A percentile compares a stretch with the other conserved stretches of the same genome.
Evolutionary conservation across 768 basidiomycete species (phyloP).

Genomic region (Lentinus brumalis): DNA sequence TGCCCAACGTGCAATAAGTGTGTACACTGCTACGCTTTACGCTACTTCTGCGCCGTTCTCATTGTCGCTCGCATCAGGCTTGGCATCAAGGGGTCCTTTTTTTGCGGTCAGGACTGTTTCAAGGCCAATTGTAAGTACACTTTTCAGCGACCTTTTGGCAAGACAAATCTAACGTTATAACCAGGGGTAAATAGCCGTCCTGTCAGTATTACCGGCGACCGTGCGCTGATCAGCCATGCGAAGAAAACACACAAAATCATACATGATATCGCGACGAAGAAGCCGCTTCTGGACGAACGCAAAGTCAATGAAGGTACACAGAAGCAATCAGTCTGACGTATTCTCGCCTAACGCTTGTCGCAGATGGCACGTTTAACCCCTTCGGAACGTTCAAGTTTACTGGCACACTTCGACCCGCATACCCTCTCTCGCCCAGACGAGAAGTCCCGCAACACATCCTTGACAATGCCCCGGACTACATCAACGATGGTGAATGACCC

Average conservation of each 20-base stretch:
- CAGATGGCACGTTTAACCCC: slow-evolving; percentile 80
- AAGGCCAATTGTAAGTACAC: slow-evolving; percentile 81
- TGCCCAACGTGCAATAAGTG: slow-evolving; percentile 95
- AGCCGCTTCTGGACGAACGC: slow-evolving; percentile 29
- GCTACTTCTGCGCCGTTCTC: slow-evolving; percentile 13
- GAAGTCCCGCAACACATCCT: slow-evolving; percentile 81
- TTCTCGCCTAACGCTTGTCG: neutral
- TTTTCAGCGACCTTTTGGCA: neutral
- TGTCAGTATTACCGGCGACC: slow-evolving; percentile 2
- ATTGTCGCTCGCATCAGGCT: slow-evolving; percentile 47
- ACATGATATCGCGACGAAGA: slow-evolving; percentile 58
- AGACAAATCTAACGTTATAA: neutral
- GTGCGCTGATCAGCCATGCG: neutral
- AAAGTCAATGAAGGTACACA: slow-evolving; percentile 29
- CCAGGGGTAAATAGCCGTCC: slow-evolving; percentile 16
- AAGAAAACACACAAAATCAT: slow-evolving; percentile 84
- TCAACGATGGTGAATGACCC: slow-evolving; percentile 61
- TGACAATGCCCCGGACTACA: slow-evolving; percentile 76
- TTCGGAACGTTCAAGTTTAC: slow-evolving; percentile 79
- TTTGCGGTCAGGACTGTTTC: slow-evolving; percentile 96
- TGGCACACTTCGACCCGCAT: slow-evolving; percentile 76
- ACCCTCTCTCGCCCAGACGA: slow-evolving; percentile 84
- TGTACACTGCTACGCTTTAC: slow-evolving; percentile 25
- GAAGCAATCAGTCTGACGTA: neutral
- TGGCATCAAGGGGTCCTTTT: slow-evolving; percentile 82